These are phyloP conservation scores for Syzygium jambos DNA, from an alignment of 345 rosid species.

Conservation along the genomic window DNA sequence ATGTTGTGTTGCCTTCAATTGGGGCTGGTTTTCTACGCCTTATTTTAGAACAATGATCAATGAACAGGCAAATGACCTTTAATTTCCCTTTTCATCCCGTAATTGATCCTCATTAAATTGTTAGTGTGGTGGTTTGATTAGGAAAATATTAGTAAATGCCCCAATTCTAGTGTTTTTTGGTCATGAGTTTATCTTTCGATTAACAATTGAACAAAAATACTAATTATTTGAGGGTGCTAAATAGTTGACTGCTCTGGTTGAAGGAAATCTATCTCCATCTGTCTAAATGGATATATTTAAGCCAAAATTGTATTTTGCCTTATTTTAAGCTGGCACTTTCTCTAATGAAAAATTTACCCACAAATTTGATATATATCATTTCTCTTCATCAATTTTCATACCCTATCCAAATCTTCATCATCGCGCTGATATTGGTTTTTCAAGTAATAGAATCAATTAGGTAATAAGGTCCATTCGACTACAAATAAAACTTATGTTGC, in stretches of 20 bases:
- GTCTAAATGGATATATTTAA: neutral
- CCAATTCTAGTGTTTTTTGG: neutral
- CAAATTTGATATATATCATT: neutral
- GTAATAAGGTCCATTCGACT: neutral
- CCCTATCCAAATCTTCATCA: neutral
- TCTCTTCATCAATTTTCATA: neutral
- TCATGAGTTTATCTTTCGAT: neutral
- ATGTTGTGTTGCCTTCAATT: neutral
- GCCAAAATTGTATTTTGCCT: neutral
- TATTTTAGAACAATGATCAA: neutral
- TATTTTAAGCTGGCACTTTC: neutral
- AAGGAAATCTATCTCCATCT: neutral
- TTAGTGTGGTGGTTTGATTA: neutral
- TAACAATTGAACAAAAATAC: neutral
- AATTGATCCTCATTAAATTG: neutral
- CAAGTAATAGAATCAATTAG: neutral
- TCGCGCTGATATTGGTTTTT: neutral
- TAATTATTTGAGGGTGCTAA: neutral
- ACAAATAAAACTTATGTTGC: neutral
- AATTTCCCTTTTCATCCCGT: neutral
- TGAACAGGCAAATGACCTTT: neutral
- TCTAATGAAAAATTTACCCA: neutral
- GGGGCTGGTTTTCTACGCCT: neutral
- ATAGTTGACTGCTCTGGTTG: neutral
- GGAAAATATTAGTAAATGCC: neutral